A percentile compares a stretch with the other conserved stretches of the same genome.
Conservation (phyloP, 345 rosid genomes). For the Eucalyptus pauciflora region DNA sequence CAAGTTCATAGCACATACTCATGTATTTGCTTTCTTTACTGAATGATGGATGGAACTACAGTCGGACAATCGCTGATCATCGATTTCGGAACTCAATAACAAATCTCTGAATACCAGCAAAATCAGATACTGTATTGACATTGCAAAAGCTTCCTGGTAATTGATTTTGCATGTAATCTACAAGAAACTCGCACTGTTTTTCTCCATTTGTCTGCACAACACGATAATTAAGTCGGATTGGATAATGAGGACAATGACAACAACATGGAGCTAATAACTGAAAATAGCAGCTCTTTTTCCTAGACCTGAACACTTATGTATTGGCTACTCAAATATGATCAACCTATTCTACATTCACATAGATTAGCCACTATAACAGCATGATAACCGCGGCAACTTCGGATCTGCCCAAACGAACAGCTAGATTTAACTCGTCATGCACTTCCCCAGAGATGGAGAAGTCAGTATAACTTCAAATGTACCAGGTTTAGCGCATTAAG, state of each 20-base stretch:
- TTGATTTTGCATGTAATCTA: slow-evolving; percentile 33
- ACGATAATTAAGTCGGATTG: background rate
- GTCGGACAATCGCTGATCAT: background rate
- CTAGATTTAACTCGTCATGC: background rate
- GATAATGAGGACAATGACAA: background rate
- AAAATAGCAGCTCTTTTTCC: background rate
- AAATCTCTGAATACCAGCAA: slow-evolving; percentile 55
- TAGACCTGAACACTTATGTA: background rate
- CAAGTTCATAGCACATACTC: background rate
- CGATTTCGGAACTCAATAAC: slow-evolving; percentile 42
- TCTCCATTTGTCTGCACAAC: slow-evolving; percentile 72
- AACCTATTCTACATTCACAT: background rate
- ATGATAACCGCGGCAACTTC: background rate
- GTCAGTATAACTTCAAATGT: background rate
- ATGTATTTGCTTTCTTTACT: background rate
- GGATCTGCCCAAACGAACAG: background rate
- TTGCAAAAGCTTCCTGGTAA: slow-evolving; percentile 30
- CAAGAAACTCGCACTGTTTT: slow-evolving; percentile 60
- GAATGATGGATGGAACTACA: background rate
- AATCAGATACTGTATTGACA: slow-evolving; percentile 46
- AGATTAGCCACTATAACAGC: background rate
- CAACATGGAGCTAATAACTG: background rate
- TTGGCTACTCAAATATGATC: background rate
- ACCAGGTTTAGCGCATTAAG: background rate
- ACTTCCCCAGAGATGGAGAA: background rate